Percentiles rank a stretch among this genome's conserved stretches.
Conservation (phyloP, 495 filamentous ascomycete species). For the Diplogelasinospora grovesii region DNA sequence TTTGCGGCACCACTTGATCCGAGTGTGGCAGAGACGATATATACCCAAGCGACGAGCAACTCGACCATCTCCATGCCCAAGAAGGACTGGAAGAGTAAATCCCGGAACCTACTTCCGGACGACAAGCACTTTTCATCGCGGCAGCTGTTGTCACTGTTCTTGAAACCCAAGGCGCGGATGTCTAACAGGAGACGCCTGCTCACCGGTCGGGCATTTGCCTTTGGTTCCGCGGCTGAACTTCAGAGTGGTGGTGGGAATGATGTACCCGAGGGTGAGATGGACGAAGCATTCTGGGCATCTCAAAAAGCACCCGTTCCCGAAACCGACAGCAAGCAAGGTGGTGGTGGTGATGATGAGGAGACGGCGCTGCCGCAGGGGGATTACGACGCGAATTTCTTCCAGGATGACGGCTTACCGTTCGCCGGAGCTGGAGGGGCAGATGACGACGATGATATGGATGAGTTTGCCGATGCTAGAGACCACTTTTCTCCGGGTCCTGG, state of each 20-base stretch:
- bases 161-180: conserved; percentile 85
- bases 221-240: conserved; percentile 24
- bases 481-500: conserved; percentile 73
- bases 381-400: conserved; percentile 98
- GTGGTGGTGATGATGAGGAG: conserved; percentile 25
- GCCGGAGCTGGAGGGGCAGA: conserved; percentile 60
- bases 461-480: conserved; percentile 88
- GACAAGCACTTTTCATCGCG: conserved; percentile 98
- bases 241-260: conserved; percentile 33
- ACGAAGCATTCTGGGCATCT: conserved; percentile 93
- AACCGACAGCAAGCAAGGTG: neutral
- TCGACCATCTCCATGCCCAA: conserved; percentile 78
- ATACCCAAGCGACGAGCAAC: conserved; percentile 76
- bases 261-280: conserved; percentile 66
- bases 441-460: conserved; percentile 67
- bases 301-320: conserved; percentile 51
- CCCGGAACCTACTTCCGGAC: conserved; percentile 86
- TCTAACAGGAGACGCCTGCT: conserved; percentile 38
- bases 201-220: conserved; percentile 26
- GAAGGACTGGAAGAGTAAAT: conserved; percentile 90
- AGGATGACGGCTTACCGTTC: conserved; percentile 81
- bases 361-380: conserved; percentile 51
- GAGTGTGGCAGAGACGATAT: conserved; percentile 68
- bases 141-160: conserved; percentile 80
- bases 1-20: conserved; percentile 68